These are phyloP conservation scores for Saururus chinensis DNA, from an alignment of 164 flowering plant genomes.

Conservation along the genomic window DNA sequence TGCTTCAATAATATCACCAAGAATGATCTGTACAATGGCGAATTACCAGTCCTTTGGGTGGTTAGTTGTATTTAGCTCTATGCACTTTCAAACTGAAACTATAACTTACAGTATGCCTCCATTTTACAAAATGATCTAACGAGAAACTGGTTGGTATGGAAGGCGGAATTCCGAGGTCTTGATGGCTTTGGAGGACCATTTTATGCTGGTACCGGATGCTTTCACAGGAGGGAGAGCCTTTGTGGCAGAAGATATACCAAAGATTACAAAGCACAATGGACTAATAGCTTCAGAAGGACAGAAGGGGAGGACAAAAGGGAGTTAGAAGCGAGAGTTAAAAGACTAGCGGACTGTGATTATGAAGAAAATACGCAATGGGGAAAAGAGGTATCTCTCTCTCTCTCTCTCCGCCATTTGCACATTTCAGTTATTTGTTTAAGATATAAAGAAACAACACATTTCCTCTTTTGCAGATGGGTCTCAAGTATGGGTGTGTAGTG, in stretches of 20 bases:
- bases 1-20: constrained; percentile 14
- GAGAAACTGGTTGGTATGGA: neutral
- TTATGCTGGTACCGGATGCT: constrained; percentile 4
- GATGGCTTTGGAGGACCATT: constrained; percentile 8
- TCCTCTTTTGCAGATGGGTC: constrained; percentile 22
- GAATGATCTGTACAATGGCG: constrained; percentile 16
- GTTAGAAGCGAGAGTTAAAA: constrained; percentile 19
- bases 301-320: constrained; percentile 6
- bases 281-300: neutral
- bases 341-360: constrained; percentile 21
- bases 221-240: constrained; percentile 2
- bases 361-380: constrained; percentile 34
- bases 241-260: neutral
- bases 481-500: constrained; percentile 24
- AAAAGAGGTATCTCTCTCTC: constrained; percentile 22
- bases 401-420: neutral
- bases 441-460: neutral
- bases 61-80: neutral
- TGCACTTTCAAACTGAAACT: too few relatives aligned
- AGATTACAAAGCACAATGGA: neutral
- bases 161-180: neutral
- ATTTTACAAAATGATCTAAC: too few relatives aligned
- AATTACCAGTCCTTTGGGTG: neutral
- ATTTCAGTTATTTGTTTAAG: neutral
- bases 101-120: too few relatives aligned